A percentile compares a stretch with the other conserved stretches of the same genome.
These are phyloP conservation scores for Lachancea sp. DNA, from an alignment of 805 yeast species.

Conservation along the genomic window DNA sequence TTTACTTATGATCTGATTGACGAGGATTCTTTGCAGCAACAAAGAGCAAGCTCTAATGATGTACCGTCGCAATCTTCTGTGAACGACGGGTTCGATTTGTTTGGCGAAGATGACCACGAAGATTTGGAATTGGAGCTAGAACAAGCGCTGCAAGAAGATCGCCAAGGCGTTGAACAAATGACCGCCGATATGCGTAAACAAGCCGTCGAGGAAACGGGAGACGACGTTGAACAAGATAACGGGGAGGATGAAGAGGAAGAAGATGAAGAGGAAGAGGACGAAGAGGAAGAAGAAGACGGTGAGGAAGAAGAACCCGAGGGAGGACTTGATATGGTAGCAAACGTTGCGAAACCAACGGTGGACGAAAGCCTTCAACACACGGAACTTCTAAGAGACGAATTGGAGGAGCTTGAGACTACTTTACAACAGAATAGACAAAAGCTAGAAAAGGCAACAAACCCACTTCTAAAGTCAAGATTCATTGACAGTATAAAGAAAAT, in stretches of 20 bases:
- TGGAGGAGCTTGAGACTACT: conserved; percentile 70
- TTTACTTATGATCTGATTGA: conserved; percentile 70
- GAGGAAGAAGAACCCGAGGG: conserved; percentile 45
- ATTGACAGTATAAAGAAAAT: conserved; percentile 72
- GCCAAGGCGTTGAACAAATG: conserved; percentile 24
- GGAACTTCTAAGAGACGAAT: conserved; percentile 77
- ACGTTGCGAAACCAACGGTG: conserved; percentile 40
- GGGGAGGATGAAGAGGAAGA: conserved; percentile 31
- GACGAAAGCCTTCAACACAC: conserved; percentile 57
- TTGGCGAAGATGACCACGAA: conserved; percentile 30
- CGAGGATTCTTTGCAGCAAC: conserved; percentile 35
- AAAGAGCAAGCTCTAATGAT: conserved; percentile 20
- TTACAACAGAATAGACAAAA: conserved; percentile 70
- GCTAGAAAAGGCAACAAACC: conserved; percentile 67
- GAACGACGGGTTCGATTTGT: conserved; percentile 7
- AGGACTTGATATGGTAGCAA: background rate
- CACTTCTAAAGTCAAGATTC: conserved; percentile 81
- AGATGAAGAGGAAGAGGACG: conserved; percentile 31
- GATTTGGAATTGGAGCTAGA: conserved; percentile 53
- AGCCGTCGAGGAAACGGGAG: conserved; percentile 32
- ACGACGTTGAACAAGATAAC: conserved; percentile 31
- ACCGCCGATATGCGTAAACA: conserved; percentile 17
- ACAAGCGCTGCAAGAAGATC: conserved; percentile 43
- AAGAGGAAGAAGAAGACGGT: conserved; percentile 35
- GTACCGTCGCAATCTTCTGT: background rate